These are phyloP conservation scores for Suillus weaverae DNA, from an alignment of 768 basidiomycete genomes.

Conservation along the genomic window DNA sequence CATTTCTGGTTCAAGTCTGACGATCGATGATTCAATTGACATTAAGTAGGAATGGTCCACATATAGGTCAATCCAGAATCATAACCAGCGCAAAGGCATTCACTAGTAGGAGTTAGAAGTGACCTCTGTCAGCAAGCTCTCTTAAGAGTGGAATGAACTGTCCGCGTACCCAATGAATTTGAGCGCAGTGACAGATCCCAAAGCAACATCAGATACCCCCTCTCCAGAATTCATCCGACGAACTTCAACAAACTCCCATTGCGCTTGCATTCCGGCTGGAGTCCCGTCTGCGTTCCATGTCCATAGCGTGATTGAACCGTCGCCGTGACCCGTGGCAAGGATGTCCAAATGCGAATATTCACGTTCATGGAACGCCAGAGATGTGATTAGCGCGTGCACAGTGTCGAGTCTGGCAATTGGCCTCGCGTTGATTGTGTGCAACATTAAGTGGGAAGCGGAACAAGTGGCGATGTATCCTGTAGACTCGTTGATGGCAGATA, in stretches of 20 bases:
- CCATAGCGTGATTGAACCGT: slow-evolving; percentile 75
- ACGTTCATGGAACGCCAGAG: slow-evolving; percentile 84
- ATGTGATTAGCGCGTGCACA: slow-evolving; percentile 57
- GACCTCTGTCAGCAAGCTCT: slow-evolving; percentile 53
- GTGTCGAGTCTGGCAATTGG: slow-evolving; percentile 69
- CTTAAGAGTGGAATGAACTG: slow-evolving; percentile 1
- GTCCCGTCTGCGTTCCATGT: slow-evolving; percentile 85
- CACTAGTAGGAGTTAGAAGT: slow-evolving; percentile 52
- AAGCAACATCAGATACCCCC: slow-evolving; percentile 37
- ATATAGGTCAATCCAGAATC: slow-evolving; percentile 4
- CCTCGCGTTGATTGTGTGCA: slow-evolving; percentile 87
- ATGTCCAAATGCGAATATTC: slow-evolving; percentile 80
- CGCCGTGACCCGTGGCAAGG: slow-evolving; percentile 76
- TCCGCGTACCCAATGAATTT: slow-evolving; percentile 72
- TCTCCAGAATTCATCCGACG: slow-evolving; percentile 62
- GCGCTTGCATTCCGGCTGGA: slow-evolving; percentile 60
- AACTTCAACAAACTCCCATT: slow-evolving; percentile 74
- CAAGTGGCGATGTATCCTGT: slow-evolving; percentile 89
- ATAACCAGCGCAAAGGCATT: slow-evolving; percentile 11
- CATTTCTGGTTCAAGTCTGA: no score
- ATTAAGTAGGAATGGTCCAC: slow-evolving; percentile 7
- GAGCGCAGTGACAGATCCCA: slow-evolving; percentile 71
- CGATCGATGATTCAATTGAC: background rate
- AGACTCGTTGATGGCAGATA: slow-evolving; percentile 82
- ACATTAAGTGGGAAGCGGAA: slow-evolving; percentile 64